phyloP scores from a whole-genome alignment of 306 rosid species.

The Echinosophora koreensis region DNA sequence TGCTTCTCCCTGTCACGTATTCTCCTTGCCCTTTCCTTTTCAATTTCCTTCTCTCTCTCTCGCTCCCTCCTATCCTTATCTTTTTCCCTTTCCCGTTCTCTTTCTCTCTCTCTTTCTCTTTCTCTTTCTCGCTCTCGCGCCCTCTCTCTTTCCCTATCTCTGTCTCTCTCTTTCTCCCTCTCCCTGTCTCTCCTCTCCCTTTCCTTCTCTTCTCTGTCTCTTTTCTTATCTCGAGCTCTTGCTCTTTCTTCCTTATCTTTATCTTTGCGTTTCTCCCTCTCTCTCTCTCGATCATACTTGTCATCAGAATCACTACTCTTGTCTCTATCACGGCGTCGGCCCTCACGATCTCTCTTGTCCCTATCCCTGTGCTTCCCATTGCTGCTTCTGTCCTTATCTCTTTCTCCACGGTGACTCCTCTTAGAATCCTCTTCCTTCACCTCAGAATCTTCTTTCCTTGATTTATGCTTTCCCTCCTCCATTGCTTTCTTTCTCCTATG shows the following conservation, averaged over 20 bases:
- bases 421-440: slow-evolving; percentile 66
- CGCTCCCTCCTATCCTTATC: slow-evolving; percentile 56
- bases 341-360: slow-evolving; percentile 59
- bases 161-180: slow-evolving; percentile 40
- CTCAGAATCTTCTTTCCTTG: slow-evolving; percentile 63
- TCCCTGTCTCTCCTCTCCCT: slow-evolving; percentile 48
- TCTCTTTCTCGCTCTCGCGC: slow-evolving; percentile 49
- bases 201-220: slow-evolving; percentile 44
- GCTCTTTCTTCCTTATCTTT: slow-evolving; percentile 54
- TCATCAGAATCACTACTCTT: slow-evolving; percentile 46
- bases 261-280: slow-evolving; percentile 45
- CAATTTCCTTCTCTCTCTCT: slow-evolving; percentile 59
- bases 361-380: slow-evolving; percentile 65
- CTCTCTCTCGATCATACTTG: slow-evolving; percentile 49
- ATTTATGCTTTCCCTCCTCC: slow-evolving; percentile 74
- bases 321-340: slow-evolving; percentile 51
- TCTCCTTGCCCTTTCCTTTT: slow-evolving; percentile 61
- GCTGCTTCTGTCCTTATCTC: slow-evolving; percentile 56
- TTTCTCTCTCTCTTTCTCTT: slow-evolving; percentile 40
- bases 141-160: slow-evolving; percentile 48
- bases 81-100: slow-evolving; percentile 54
- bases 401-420: slow-evolving; percentile 71
- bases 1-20: slow-evolving; percentile 66
- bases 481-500: slow-evolving; percentile 51
- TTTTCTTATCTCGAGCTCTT: slow-evolving; percentile 49